Base-by-base conservation (phyloP, 23 red algal genomes). In the Gracilaria gracilis region DNA sequence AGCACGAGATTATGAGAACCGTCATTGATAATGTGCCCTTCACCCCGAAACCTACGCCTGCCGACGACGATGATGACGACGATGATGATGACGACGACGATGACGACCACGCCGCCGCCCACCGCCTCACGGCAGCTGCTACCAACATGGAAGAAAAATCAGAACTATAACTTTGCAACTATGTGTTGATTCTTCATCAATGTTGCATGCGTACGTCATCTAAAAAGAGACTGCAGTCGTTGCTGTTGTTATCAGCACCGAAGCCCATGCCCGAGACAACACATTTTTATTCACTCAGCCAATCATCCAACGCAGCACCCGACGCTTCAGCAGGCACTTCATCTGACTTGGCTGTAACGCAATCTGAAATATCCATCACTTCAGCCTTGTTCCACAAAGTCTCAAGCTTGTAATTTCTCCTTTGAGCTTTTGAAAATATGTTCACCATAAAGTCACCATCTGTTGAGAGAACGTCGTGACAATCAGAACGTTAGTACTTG, bases 391-490 rank as follows among this genome's bases (percentile, higher is more conserved):
- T 13, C 97, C 97, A 99, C n/a, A 96, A 85, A 8, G 32, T 49
- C 20, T 99, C 97, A 23, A 96, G 54, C 40, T 96, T 89, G 66
- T 96, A 99, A 37, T 74, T 93, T 34, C 76, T 67, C 19, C 97
- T 85, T 85, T 88, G 80, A 40, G 93, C 93, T 42, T 29, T 40
- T 15, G 82, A 94, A 57, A 99, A 95, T 16, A 99, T 88, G 66
- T 99, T 88, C 34, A 99, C 94, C 67, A 99, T 79, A 31, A 99
- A 72, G 74, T 99, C 97, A 31, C 97, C 97, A 88, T 90, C 87
- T 90, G 73, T 66, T 35, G 31, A 49, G 27, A 25, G 28, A 67
- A 73, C 39, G 27, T 46, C 3, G 24, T 19, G 64, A 64, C 4
- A 82, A 82, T 0, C 53, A 40, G 37, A 40, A 61, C 42, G 36